Conservation (phyloP, 805 yeast genomes). For the Candida multigemmis region DNA sequence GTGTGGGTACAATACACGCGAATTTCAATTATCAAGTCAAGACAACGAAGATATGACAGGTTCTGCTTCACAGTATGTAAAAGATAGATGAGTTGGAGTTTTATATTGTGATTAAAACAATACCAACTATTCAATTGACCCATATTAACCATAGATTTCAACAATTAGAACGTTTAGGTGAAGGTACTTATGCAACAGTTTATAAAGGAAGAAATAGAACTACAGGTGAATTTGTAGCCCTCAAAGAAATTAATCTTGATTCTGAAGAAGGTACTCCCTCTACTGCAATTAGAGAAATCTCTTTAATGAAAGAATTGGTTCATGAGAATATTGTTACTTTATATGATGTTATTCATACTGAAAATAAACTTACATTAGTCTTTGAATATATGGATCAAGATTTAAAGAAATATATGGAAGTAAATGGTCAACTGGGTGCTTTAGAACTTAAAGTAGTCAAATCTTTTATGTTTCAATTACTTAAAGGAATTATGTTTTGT, state of each 20-base stretch:
- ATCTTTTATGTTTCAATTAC: constrained; percentile 88
- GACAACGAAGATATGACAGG: constrained; percentile 21
- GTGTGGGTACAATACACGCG: background rate
- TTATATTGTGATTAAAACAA: background rate
- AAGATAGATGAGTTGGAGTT: background rate
- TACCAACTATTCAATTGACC: background rate
- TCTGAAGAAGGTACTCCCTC: constrained; percentile 98
- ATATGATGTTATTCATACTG: constrained; percentile 94
- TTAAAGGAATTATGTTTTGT: constrained; percentile 82
- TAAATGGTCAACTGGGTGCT: constrained; percentile 68
- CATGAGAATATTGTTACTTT: constrained; percentile 88
- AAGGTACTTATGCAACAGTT: constrained; percentile 98
- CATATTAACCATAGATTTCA: constrained; percentile 25
- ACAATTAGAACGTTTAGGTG: constrained; percentile 78
- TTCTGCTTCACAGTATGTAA: constrained; percentile 36
- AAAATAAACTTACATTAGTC: constrained; percentile 87
- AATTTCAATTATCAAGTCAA: too few species aligned
- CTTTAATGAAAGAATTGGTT: constrained; percentile 87
- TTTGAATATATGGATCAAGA: constrained; percentile 93
- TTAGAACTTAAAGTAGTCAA: constrained; percentile 67
- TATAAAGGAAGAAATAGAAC: constrained; percentile 85
- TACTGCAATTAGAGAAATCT: constrained; percentile 94
- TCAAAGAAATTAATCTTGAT: constrained; percentile 90
- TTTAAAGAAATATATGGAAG: constrained; percentile 89
- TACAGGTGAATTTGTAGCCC: constrained; percentile 84